These are phyloP conservation scores for Aspergillus jensenii DNA, from an alignment of 2,329 filamentous ascomycete genomes.

Conservation along the genomic window DNA sequence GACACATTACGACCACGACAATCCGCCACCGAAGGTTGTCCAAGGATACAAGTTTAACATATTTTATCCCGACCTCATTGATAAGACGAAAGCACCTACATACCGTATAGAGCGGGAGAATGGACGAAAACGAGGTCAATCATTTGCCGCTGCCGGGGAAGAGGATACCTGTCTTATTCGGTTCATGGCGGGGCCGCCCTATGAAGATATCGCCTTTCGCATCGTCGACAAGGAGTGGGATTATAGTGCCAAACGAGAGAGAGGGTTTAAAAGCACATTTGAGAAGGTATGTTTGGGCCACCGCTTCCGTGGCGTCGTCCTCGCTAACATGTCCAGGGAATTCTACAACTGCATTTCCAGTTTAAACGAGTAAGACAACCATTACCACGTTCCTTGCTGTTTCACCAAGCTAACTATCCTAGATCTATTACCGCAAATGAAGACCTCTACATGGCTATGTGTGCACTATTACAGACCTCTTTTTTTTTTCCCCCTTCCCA, in stretches of 20 bases:
- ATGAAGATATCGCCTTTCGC: constrained; percentile 94
- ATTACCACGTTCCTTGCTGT: neutral
- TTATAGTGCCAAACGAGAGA: constrained; percentile 91
- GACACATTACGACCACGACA: constrained; percentile 98
- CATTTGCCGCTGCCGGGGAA: constrained; percentile 88
- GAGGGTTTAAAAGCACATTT: constrained; percentile 94
- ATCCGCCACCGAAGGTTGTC: constrained; percentile 95
- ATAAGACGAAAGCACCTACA: constrained; percentile 90
- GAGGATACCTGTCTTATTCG: constrained; percentile 96
- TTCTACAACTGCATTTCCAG: constrained; percentile 94
- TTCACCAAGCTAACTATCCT: constrained; percentile 4
- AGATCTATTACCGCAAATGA: constrained; percentile 53
- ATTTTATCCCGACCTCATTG: constrained; percentile 95
- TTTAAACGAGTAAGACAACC: constrained; percentile 80
- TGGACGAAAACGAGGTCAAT: constrained; percentile 84
- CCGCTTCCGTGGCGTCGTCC: neutral
- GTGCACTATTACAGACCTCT: neutral
- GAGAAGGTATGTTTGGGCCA: constrained; percentile 71
- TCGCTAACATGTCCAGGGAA: constrained; percentile 62
- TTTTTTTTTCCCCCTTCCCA: neutral
- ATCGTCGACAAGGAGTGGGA: constrained; percentile 99
- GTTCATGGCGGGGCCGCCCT: constrained; percentile 92
- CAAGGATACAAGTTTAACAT: constrained; percentile 99
- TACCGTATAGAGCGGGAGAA: constrained; percentile 95
- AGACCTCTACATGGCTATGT: neutral